These are phyloP conservation scores for Lipomyces chichibuensis DNA, from an alignment of 805 yeast species.

Conservation along the genomic window DNA sequence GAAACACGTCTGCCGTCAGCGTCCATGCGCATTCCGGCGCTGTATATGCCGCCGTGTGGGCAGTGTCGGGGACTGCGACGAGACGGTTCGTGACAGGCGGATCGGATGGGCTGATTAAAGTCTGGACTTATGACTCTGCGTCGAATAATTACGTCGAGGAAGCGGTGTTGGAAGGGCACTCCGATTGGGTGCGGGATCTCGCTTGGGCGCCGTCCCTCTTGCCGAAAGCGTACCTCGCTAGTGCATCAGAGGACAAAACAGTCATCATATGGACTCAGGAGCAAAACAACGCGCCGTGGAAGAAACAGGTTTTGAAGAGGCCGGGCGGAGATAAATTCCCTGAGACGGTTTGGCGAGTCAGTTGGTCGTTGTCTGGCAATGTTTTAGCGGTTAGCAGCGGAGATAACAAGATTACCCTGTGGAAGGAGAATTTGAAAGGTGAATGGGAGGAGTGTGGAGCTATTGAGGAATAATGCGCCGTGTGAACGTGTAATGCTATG, in stretches of 20 bases:
- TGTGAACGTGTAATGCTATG: not conserved
- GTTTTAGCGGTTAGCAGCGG: slow-evolving; percentile 95
- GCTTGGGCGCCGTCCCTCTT: slow-evolving; percentile 96
- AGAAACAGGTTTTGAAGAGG: slow-evolving; percentile 66
- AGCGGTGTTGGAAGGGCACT: slow-evolving; percentile 80
- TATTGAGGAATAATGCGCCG: slow-evolving; percentile 66
- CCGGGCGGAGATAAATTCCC: slow-evolving; percentile 72
- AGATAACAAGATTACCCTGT: slow-evolving; percentile 90
- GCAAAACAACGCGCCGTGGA: slow-evolving; percentile 65
- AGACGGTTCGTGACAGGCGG: slow-evolving; percentile 93
- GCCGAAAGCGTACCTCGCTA: slow-evolving; percentile 85
- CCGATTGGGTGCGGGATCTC: slow-evolving; percentile 98
- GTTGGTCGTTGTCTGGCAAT: slow-evolving; percentile 96
- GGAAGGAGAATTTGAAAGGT: slow-evolving; percentile 94
- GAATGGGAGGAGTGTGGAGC: slow-evolving; percentile 98
- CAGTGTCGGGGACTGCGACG: slow-evolving; percentile 43
- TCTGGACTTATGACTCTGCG: slow-evolving; percentile 69
- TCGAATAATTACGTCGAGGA: slow-evolving; percentile 67
- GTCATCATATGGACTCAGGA: slow-evolving; percentile 95
- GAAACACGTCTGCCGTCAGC: slow-evolving; percentile 56
- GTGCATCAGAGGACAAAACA: slow-evolving; percentile 95
- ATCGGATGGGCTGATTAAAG: slow-evolving; percentile 87
- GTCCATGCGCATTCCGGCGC: slow-evolving; percentile 90
- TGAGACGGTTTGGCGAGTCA: slow-evolving; percentile 97
- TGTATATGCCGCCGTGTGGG: slow-evolving; percentile 95